Evolutionary conservation across 2,329 filamentous ascomycete genomes (phyloP).

Genomic region (Penicillium sp.): DNA sequence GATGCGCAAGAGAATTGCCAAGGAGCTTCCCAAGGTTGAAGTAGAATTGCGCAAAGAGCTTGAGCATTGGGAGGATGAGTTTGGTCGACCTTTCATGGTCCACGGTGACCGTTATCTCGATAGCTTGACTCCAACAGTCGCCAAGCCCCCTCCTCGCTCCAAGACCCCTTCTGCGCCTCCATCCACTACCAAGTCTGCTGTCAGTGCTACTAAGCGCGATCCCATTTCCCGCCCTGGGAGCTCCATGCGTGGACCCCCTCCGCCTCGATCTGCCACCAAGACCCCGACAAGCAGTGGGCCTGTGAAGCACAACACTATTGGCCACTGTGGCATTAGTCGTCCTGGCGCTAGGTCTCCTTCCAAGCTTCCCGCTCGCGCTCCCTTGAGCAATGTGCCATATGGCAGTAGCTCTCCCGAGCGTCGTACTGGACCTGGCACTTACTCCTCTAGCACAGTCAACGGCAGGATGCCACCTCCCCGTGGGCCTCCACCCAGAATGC

Average conservation of each 20-base stretch:
- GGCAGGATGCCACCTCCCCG: constrained; percentile 58
- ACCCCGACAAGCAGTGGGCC: constrained; percentile 52
- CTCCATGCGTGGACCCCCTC: constrained; percentile 48
- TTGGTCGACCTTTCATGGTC: constrained; percentile 89
- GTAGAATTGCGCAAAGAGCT: constrained; percentile 81
- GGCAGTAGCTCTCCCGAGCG: constrained; percentile 82
- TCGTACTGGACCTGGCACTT: constrained; percentile 52
- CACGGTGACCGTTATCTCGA: constrained; percentile 92
- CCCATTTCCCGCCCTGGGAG: constrained; percentile 41
- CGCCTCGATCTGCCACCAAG: constrained; percentile 53
- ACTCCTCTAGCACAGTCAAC: constrained; percentile 51
- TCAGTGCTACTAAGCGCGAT: constrained; percentile 34
- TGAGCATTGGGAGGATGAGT: constrained; percentile 90
- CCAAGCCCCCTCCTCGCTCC: constrained; percentile 67
- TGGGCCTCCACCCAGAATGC: constrained; percentile 88
- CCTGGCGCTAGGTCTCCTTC: constrained; percentile 53
- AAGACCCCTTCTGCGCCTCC: constrained; percentile 52
- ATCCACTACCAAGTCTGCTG: constrained; percentile 31
- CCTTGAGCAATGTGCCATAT: constrained; percentile 54
- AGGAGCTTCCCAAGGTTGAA: constrained; percentile 91
- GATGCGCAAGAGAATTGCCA: constrained; percentile 96
- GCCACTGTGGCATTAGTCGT: constrained; percentile 29
- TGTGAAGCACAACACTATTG: constrained; percentile 49
- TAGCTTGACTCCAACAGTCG: constrained; percentile 69
- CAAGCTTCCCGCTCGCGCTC: constrained; percentile 56